A percentile compares a stretch with the other conserved stretches of the same genome.
Evolutionary conservation across 129 eudicot species (phyloP).

Genomic region (Erigeron canadensis): DNA sequence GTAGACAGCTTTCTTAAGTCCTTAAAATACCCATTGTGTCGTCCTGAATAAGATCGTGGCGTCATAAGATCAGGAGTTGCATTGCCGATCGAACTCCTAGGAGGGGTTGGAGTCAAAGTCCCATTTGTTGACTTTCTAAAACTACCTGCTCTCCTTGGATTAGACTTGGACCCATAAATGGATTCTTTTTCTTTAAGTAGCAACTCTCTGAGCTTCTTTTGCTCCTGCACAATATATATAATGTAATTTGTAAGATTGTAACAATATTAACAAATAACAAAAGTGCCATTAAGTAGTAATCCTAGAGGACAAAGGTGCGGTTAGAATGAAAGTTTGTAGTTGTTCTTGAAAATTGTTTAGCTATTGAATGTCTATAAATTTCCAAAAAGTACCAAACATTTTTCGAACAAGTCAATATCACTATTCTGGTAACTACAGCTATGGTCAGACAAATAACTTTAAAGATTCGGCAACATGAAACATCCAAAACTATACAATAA

Average conservation of each 20-base stretch:
- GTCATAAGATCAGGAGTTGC: conserved; percentile 57
- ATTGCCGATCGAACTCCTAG: conserved; percentile 51
- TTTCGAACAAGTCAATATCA: not conserved
- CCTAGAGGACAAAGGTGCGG: not conserved
- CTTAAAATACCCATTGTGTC: conserved; percentile 63
- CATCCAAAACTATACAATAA: not conserved
- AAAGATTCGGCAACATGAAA: not conserved
- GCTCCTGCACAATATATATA: conserved; percentile 43
- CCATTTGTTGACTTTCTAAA: conserved; percentile 63
- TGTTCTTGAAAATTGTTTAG: too few relatives aligned
- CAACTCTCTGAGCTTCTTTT: conserved; percentile 69
- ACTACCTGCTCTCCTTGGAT: conserved; percentile 73
- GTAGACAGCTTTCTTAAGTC: conserved; percentile 64
- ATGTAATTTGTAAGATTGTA: not conserved
- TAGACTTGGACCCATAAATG: conserved; percentile 69
- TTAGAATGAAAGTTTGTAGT: not conserved
- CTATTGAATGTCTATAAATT: too few relatives aligned
- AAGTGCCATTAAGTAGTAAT: not conserved
- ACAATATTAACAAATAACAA: too few relatives aligned
- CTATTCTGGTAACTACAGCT: not conserved
- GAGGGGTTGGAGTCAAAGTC: conserved; percentile 54
- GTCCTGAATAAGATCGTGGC: conserved; percentile 72
- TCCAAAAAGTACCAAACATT: too few relatives aligned
- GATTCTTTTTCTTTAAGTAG: conserved; percentile 65
- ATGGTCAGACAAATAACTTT: not conserved